Evolutionary conservation across 768 basidiomycete species (phyloP), one percentile per base, ranked within the genome.

Genomic region (Mycena leptocephala): DNA sequence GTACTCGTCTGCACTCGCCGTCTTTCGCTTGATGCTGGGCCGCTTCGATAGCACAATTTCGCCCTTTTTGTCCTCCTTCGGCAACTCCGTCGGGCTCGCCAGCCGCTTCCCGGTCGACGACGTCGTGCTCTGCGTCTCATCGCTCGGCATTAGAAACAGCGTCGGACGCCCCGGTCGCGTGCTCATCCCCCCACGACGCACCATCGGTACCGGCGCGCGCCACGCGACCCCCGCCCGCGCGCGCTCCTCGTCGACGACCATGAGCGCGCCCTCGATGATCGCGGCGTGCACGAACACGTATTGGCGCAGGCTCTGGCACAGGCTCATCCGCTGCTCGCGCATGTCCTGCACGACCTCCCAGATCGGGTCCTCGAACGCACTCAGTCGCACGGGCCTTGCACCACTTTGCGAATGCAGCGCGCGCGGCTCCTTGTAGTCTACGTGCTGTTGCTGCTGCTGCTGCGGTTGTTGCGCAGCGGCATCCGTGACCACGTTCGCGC

Each of bases 291-390:
- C 95, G 84, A 97, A 99, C 24, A 97, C 94, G 81, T 97, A 99
- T 86, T 99, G 98, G 72, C 97, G 88, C 81, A 97, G 86, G 83
- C 95, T 98, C 87, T 98, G 97, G 82, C 97, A 98, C 76, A 98
- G 85, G 80, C 96, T 97, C 98, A 99, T 99, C 68, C 98, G 89
- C 85, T 99, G 97, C 83, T 97, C 94, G 56, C 98, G 90, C 94
- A 99, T 96, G 82, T 97, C 96, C 84, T 97, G 96, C 64, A 99
- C 88, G 1, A 98, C 90, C 69, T 92, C 90, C 82, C 90, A 92
- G 48, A 98, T 91, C 4, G 98, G 98, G 59, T 96, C 94, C 37
- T 90, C 88, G 76, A 94, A 92, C 41, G 88, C 87, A 55, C 92
- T 92, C 74, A 96, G 84, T 56, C 88, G 85, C 22, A 89, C 89